Evolutionary conservation across 1,139 yeast species (phyloP), one percentile per base, ranked within the genome.

Genomic region (Candida labiduridarum): DNA sequence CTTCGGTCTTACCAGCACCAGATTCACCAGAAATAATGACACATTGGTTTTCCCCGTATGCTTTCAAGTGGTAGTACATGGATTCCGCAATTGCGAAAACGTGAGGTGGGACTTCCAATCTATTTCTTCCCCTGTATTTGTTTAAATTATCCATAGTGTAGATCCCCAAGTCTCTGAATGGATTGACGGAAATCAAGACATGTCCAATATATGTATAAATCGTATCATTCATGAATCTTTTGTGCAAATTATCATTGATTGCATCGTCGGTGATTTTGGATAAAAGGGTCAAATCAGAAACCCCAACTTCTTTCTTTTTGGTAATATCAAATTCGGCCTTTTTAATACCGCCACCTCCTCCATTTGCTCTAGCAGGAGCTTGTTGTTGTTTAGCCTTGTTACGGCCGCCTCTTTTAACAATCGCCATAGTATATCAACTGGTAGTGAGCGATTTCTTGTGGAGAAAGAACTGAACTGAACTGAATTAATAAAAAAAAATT

Each of bases 1-100:
- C 98, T 70, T 94, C 99, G 6, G 99, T 94, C 68, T 94, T 94
- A 47, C 99, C 99, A 2, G 99, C 99, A 54, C 99, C 99, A 1
- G 97, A 90, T 68, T 95, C 99, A 48, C 99, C 99, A 5, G 97
- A 90, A 59, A 95, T 95, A 62, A 95, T 95, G 40, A 95, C 99
- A 79, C 99, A 94, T 68, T 95, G 99, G 66, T 86, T 91, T 62
- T 95, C 99, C 51, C 89, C 84, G 69, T 95, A 95, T 0, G 96
- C 87, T 70, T 92, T 92, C 84, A 95, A 82, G 67, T 92, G 89
- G 71, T 95, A 94, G 70, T 87, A 94, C 96, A 95, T 92, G 36
- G 96, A 75, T 69, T 95, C 99, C 16, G 99, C 99, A 62, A 94
- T 92, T 47, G 98, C 97, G 70, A 87, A 95, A 41, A 95, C 99